phyloP scores from a whole-genome alignment of 768 basidiomycete genomes.

The Leucosporidium scottii region DNA sequence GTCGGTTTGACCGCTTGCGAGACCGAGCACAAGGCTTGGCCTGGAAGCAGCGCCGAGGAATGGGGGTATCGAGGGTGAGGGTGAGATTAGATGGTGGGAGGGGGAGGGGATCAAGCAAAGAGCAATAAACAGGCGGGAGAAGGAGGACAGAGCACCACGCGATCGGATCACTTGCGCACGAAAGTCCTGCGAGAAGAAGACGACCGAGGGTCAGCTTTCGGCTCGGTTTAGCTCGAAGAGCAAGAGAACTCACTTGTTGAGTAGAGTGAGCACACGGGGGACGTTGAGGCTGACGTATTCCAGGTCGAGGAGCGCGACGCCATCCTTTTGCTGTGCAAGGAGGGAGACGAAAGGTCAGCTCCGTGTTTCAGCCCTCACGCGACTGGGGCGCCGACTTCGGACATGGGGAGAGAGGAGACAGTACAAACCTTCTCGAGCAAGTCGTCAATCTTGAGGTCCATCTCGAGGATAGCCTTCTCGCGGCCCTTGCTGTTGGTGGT shows the following conservation, averaged over 20 bases:
- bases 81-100: neutral
- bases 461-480: constrained; percentile 97
- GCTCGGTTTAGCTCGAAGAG: neutral
- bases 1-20: too few relatives aligned
- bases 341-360: constrained; percentile 8
- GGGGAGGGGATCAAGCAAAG: neutral
- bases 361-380: neutral
- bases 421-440: constrained; percentile 80
- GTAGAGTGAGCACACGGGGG: constrained; percentile 18
- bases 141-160: neutral
- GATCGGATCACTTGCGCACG: neutral
- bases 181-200: neutral
- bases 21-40: too few relatives aligned
- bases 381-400: neutral
- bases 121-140: neutral
- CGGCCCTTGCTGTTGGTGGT: constrained; percentile 51
- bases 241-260: constrained; percentile 29
- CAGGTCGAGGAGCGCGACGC: constrained; percentile 88
- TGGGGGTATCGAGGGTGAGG: neutral
- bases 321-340: constrained; percentile 83
- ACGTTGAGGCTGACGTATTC: constrained; percentile 61
- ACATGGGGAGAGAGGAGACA: neutral
- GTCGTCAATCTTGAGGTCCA: constrained; percentile 95
- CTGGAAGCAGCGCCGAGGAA: neutral
- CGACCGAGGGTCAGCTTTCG: neutral